These are phyloP conservation scores for Linanthus parryae DNA, from an alignment of 148 eudicot species.

Conservation along the genomic window DNA sequence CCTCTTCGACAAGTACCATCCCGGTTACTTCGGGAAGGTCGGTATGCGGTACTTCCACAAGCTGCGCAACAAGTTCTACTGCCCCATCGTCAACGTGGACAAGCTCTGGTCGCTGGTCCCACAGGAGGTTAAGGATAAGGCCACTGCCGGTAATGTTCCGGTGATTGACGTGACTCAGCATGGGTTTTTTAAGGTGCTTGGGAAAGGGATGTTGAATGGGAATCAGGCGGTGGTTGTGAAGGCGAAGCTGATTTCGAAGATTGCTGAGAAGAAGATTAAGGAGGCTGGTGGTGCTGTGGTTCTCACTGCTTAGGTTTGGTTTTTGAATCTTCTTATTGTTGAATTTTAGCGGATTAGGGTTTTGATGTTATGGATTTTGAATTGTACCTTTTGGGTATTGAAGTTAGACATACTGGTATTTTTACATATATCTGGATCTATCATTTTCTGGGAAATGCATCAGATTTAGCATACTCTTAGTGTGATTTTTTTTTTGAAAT, in stretches of 20 bases:
- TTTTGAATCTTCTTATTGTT: too few relatives aligned
- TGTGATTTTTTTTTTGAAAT: too few relatives aligned
- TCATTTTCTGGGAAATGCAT: too few relatives aligned
- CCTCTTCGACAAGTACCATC: constrained; percentile 54
- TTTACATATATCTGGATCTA: too few relatives aligned
- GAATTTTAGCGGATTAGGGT: neutral
- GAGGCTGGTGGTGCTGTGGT: constrained; percentile 47
- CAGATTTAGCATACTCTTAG: too few relatives aligned
- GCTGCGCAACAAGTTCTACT: constrained; percentile 42
- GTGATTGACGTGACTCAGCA: constrained; percentile 28
- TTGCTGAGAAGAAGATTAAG: constrained; percentile 47
- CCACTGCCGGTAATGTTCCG: constrained; percentile 13
- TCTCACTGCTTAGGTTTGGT: constrained; percentile 35
- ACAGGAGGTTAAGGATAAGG: constrained; percentile 17
- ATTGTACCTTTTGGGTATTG: too few relatives aligned
- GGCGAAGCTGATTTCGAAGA: constrained; percentile 29
- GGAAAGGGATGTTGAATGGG: constrained; percentile 15
- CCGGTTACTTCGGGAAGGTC: constrained; percentile 46
- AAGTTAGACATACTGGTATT: too few relatives aligned
- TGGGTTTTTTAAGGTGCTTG: constrained; percentile 29
- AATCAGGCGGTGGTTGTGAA: constrained; percentile 22
- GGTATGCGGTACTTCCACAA: constrained; percentile 49
- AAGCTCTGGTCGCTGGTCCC: constrained; percentile 31
- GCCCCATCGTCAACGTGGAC: constrained; percentile 34
- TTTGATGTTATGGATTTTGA: too few relatives aligned